Percentiles rank a stretch among this genome's conserved stretches.
These are phyloP conservation scores for Backusella tarrabulga DNA, from an alignment of 192 early-diverging fungal genomes.

Conservation along the genomic window DNA sequence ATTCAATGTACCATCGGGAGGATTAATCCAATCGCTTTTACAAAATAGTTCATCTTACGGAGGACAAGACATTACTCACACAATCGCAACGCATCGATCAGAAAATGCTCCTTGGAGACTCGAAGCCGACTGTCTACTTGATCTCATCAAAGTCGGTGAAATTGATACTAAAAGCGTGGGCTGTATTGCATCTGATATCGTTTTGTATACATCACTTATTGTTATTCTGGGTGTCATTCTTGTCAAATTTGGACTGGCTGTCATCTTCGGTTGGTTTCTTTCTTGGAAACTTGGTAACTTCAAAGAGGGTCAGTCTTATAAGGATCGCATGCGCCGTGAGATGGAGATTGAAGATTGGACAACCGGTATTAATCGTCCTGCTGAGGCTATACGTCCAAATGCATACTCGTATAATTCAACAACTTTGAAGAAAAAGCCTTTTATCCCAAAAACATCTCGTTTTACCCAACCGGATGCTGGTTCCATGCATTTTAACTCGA, in stretches of 20 bases:
- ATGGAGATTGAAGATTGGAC: slow-evolving; percentile 77
- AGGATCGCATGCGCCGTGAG: slow-evolving; percentile 65
- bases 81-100: slow-evolving; percentile 35
- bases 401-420: background rate
- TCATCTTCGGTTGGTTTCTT: slow-evolving; percentile 82
- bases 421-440: background rate
- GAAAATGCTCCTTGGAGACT: slow-evolving; percentile 37
- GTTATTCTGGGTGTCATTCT: slow-evolving; percentile 68
- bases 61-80: slow-evolving; percentile 56
- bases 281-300: slow-evolving; percentile 78
- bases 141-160: slow-evolving; percentile 76
- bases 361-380: slow-evolving; percentile 62
- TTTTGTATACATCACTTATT: slow-evolving; percentile 77
- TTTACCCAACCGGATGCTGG: slow-evolving; percentile 37
- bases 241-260: slow-evolving; percentile 71
- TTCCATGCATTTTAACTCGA: slow-evolving; percentile 22
- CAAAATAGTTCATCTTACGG: slow-evolving; percentile 19
- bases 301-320: slow-evolving; percentile 55
- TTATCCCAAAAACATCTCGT: slow-evolving; percentile 32
- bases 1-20: slow-evolving; percentile 23
- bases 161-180: slow-evolving; percentile 84
- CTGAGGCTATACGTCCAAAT: slow-evolving; percentile 28
- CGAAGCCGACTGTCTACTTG: slow-evolving; percentile 71
- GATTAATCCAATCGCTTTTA: slow-evolving; percentile 25
- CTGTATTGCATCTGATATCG: slow-evolving; percentile 77